Conservation (phyloP, 2,329 filamentous ascomycete species). For the Fusarium stilboides region DNA sequence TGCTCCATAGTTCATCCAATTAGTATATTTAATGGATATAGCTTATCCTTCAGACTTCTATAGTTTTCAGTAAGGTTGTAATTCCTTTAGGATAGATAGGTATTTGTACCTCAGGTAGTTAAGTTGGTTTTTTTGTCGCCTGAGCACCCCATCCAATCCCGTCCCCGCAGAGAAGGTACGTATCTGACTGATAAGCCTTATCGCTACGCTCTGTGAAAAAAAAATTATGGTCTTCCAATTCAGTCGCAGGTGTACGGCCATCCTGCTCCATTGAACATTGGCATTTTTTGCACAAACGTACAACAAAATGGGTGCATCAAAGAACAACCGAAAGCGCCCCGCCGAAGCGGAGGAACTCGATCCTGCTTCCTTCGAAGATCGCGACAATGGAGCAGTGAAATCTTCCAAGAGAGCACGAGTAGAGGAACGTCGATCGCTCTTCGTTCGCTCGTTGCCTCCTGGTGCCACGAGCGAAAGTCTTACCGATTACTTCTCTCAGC, state of each 20-base stretch:
- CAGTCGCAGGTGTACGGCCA: conserved; percentile 25
- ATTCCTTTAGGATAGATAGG: no score
- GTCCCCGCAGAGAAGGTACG: no score
- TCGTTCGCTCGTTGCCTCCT: conserved; percentile 88
- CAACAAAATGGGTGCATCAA: conserved; percentile 50
- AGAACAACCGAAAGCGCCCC: conserved; percentile 56
- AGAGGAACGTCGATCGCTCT: conserved; percentile 80
- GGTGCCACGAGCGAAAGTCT: conserved; percentile 85
- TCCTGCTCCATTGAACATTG: conserved; percentile 12
- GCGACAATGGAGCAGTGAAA: conserved; percentile 52
- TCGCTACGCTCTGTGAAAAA: background rate
- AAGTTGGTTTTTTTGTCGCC: no score
- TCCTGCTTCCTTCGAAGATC: conserved; percentile 51
- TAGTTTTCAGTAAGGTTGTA: no score
- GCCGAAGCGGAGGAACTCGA: conserved; percentile 54
- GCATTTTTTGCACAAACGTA: conserved; percentile 2
- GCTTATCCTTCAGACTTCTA: no score
- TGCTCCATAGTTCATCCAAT: no score
- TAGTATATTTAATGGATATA: no score
- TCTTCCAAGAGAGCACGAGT: conserved; percentile 70
- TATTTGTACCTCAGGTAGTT: no score
- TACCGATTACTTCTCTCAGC: conserved; percentile 92
- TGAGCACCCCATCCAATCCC: no score
- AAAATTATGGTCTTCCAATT: background rate
- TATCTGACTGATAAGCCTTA: no score